Evolutionary conservation across 163 green algal genomes (phyloP), one percentile per base, ranked within the genome.

Genomic region (Botryococcus braunii): DNA sequence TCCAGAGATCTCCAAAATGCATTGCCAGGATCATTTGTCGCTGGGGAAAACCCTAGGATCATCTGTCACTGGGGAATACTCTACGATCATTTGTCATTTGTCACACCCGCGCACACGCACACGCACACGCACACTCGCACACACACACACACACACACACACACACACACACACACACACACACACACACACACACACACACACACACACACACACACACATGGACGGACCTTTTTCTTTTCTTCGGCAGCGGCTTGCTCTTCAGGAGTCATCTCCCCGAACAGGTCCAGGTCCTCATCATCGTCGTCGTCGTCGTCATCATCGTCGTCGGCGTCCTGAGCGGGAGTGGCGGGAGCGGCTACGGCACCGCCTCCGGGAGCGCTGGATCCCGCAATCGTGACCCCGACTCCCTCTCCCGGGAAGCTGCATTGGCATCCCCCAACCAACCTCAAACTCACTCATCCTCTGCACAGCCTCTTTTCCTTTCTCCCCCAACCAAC

Each of bases 201-300:
- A n/a, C n/a, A n/a, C n/a, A n/a, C n/a, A n/a, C n/a, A n/a, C 46
- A 23, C 17, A 27, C 17, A 23, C 23, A 55, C 46, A 55, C 46
- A 17, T 55, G 46, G 46, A 27, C 46, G 17, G 46, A 27, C 17
- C 23, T 27, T 55, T n/a, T 29, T 4, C 7, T 3, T 7, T 35
- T 50, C 21, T 6, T 8, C 1, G 8, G 13, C 32, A 48, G 32
- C 29, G 25, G 4, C 67, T 35, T 23, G 66, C n/a, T n/a, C n/a
- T n/a, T n/a, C 81, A 32, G 74, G 65, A 11, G 82, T 86, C 71
- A 86, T 75, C 73, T 88, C 82, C 38, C 82, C 82, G 55, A 88
- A 88, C 31, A 88, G 65, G 72, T 88, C 82, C 40, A 88, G 38
- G 49, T 88, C 82, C n/a, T 86, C 79, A 65, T 87, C 81, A 62